These are phyloP conservation scores for Aspergillus sclerotioniger DNA, from an alignment of 495 filamentous ascomycete species.

Conservation along the genomic window DNA sequence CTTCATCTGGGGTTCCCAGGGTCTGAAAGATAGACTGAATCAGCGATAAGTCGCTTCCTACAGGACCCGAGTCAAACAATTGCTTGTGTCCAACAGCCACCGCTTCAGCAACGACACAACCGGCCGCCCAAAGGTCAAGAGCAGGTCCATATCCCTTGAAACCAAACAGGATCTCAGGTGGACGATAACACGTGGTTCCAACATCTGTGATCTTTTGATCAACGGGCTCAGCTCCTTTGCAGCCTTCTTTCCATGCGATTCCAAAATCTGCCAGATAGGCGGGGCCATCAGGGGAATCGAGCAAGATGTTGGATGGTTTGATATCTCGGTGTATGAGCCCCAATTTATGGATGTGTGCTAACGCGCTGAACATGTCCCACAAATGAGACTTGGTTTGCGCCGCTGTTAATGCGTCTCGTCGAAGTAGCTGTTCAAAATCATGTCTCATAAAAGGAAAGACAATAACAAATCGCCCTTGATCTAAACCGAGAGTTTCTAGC, in stretches of 20 bases:
- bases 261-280: slow-evolving; percentile 88
- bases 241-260: slow-evolving; percentile 73
- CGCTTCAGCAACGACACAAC: slow-evolving; percentile 73
- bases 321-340: slow-evolving; percentile 90
- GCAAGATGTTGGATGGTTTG: slow-evolving; percentile 86
- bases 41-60: slow-evolving; percentile 88
- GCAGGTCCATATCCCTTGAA: slow-evolving; percentile 62
- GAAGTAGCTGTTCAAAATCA: slow-evolving; percentile 65
- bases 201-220: slow-evolving; percentile 83
- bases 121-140: slow-evolving; percentile 89
- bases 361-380: slow-evolving; percentile 66
- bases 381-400: slow-evolving; percentile 50
- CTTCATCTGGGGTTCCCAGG: slow-evolving; percentile 75
- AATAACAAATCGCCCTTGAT: slow-evolving; percentile 68
- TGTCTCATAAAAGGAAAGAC: slow-evolving; percentile 81
- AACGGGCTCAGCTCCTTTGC: slow-evolving; percentile 58
- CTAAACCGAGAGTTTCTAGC: slow-evolving; percentile 65
- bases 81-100: slow-evolving; percentile 45
- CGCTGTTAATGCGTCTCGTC: slow-evolving; percentile 41
- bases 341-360: slow-evolving; percentile 66
- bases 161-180: slow-evolving; percentile 91
- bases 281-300: slow-evolving; percentile 63
- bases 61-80: slow-evolving; percentile 80
- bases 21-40: slow-evolving; percentile 88
- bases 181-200: slow-evolving; percentile 85